Evolutionary conservation across 2,329 filamentous ascomycete genomes (phyloP), one percentile per base, ranked within the genome.

Genomic region (Sclerotiophoma versabilis): DNA sequence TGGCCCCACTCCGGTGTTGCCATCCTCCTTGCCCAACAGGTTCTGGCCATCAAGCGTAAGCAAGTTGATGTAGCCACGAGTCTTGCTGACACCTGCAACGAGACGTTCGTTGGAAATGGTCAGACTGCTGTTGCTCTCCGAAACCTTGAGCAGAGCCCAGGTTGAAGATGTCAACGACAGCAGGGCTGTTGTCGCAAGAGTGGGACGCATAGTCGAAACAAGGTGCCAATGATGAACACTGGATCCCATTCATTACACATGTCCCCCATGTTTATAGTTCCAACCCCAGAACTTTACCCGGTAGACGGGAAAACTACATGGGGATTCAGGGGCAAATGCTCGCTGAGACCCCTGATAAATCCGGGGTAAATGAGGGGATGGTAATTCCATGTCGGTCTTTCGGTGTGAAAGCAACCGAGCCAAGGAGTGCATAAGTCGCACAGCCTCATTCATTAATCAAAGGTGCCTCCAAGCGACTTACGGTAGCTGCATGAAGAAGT

Each of bases 101-200:
- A 83, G 70, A 3, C 79, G 75, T 36, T 78, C 74, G 54, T 82
- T 83, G 33, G 70, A 60, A 9, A 83, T 70, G 0, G 72, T 72
- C n/a, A 79, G 49, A 27, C 63, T 63, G 12, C 34, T 61, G 27
- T 54, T 63, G 22, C 55, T 62, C 41, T 68, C 57, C 9, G 58
- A 58, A 19, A 58, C 59, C 25, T 58, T 58, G 17, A 68, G 47
- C 10, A 63, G 45, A 10, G 62, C 64, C 45, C 49, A 59, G 39
- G 60, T 41, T 39, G 37, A 39, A 5, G 57, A 43, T 42, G 49
- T 37, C n/a, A 49, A 49, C 3, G 62, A 45, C n/a, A 65, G 46
- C 27, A 66, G 41, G 19, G 48, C 42, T 29, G 41, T 54, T 1
- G 53, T 36, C 9, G 43, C 30, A 49, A 51, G 30, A 30, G 33